Evolutionary conservation across 148 eudicot species (phyloP), one percentile per base, ranked within the genome.

Genomic region (Suaeda aralocaspica): DNA sequence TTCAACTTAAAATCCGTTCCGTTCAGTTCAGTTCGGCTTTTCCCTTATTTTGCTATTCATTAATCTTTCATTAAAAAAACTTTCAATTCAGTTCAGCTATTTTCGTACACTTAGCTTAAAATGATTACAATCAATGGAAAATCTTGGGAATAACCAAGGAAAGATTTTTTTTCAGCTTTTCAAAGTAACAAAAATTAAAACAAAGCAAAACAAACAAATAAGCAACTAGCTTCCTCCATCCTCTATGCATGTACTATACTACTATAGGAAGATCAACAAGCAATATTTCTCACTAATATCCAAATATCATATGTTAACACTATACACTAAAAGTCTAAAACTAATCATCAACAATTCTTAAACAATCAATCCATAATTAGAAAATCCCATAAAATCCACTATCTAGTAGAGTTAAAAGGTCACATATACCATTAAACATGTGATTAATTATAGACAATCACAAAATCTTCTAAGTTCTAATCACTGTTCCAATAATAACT

Each of bases 61-160:
- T n/a, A n/a, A n/a, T n/a, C n/a, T n/a, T n/a, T n/a, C n/a, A n/a
- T n/a, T n/a, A n/a, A n/a, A n/a, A n/a, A n/a, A n/a, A n/a, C n/a
- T n/a, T n/a, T n/a, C n/a, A n/a, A n/a, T n/a, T n/a, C n/a, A n/a
- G n/a, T n/a, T n/a, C n/a, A n/a, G n/a, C n/a, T n/a, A n/a, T n/a
- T n/a, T n/a, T n/a, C n/a, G n/a, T n/a, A n/a, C n/a, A n/a, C n/a
- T n/a, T n/a, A n/a, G n/a, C n/a, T n/a, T n/a, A n/a, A n/a, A n/a
- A n/a, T n/a, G n/a, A n/a, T n/a, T n/a, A n/a, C n/a, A n/a, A n/a
- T n/a, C 24, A 67, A 30, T 67, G 42, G 25, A 68, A 24, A 26
- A 22, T 39, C 6, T 48, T 30, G 64, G 61, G 31, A 59, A 50
- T 25, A 68, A 49, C 68, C 78, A 68, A 68, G 77, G 36, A 42